A percentile compares a stretch with the other conserved stretches of the same genome.
These are phyloP conservation scores for Blastocystis sp. DNA, from an alignment of 352 stramenopile species.

Conservation along the genomic window DNA sequence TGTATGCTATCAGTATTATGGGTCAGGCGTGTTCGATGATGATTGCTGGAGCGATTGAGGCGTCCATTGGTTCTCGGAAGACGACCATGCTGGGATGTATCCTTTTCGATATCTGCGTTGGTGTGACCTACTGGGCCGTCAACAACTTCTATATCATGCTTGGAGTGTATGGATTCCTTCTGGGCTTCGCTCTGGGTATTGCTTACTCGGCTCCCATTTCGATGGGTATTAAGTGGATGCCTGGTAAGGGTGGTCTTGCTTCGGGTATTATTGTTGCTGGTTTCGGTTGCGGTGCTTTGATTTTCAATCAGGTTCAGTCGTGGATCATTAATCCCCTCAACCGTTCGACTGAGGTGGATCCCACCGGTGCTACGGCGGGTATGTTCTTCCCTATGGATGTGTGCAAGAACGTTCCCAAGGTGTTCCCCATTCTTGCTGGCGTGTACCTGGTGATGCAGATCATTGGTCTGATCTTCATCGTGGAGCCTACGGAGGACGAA, in stretches of 20 bases:
- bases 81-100: conserved; percentile 24
- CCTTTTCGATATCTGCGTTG: background rate
- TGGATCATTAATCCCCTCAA: conserved; percentile 51
- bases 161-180: conserved; percentile 38
- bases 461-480: background rate
- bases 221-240: conserved; percentile 56
- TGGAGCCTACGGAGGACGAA: conserved; percentile 31
- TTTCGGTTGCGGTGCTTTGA: conserved; percentile 53
- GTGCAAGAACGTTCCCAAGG: background rate
- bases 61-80: background rate
- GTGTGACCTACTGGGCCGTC: conserved; percentile 14
- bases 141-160: conserved; percentile 36
- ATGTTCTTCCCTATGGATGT: conserved; percentile 52
- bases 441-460: conserved; percentile 29
- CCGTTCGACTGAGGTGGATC: conserved; percentile 11
- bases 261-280: conserved; percentile 45
- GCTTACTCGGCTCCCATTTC: conserved; percentile 50
- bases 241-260: conserved; percentile 42
- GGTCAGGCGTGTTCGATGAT: conserved; percentile 49
- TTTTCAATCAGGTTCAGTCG: conserved; percentile 55
- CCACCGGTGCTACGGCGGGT: background rate
- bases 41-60: conserved; percentile 42
- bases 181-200: conserved; percentile 30
- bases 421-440: conserved; percentile 5
- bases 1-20: conserved; percentile 56